Evolutionary conservation across 2,329 filamentous ascomycete genomes (phyloP).

Genomic region (Exophiala spinifera): DNA sequence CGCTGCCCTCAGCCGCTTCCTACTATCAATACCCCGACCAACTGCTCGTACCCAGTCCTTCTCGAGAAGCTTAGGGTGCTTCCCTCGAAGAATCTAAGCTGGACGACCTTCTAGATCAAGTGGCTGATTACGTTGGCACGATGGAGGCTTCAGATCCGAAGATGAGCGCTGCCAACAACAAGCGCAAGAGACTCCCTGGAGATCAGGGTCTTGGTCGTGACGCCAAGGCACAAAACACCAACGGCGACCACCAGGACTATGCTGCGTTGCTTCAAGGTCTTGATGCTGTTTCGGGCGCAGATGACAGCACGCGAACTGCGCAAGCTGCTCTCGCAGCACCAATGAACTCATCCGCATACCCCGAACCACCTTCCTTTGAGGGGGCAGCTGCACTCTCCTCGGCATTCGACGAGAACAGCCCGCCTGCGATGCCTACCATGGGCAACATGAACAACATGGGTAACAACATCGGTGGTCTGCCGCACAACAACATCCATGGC

Average conservation of each 20-base stretch:
- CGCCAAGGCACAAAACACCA: slow-evolving; percentile 23
- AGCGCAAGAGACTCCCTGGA: slow-evolving; percentile 26
- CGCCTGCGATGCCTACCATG: slow-evolving; percentile 33
- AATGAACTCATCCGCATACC: slow-evolving; percentile 44
- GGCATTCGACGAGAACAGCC: slow-evolving; percentile 26
- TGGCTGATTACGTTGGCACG: background rate
- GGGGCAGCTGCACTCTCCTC: slow-evolving; percentile 26
- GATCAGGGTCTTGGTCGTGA: slow-evolving; percentile 25
- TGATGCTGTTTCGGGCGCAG: slow-evolving; percentile 37
- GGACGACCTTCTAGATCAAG: background rate
- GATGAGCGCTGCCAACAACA: slow-evolving; percentile 16
- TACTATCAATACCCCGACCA: slow-evolving; percentile 9
- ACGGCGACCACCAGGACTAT: slow-evolving; percentile 38
- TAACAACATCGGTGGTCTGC: background rate
- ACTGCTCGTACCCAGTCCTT: slow-evolving; percentile 1
- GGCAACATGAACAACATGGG: background rate
- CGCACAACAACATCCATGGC: slow-evolving; percentile 35
- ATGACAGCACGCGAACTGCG: slow-evolving; percentile 45
- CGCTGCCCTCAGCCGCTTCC: slow-evolving; percentile 13
- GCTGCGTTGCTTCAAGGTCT: slow-evolving; percentile 49
- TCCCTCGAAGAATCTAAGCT: background rate
- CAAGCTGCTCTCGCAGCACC: slow-evolving; percentile 48
- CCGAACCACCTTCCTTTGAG: slow-evolving; percentile 40
- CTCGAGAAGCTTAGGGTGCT: slow-evolving; percentile 3
- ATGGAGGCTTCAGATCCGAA: background rate